phyloP scores from a whole-genome alignment of 495 filamentous ascomycete genomes.

The Aspergillus baeticus region DNA sequence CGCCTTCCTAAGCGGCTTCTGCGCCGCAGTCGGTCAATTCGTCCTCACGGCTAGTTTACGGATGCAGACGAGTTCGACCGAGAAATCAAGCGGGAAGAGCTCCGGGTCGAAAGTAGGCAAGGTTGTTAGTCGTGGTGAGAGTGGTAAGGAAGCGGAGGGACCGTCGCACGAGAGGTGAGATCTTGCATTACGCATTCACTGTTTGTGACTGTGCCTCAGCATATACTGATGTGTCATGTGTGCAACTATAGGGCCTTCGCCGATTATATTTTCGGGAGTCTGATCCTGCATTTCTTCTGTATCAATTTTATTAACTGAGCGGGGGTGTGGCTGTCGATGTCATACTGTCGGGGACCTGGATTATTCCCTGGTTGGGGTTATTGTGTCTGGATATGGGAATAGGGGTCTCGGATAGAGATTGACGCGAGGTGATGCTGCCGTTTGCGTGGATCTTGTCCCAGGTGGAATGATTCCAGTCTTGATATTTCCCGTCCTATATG shows the following conservation, averaged over 20 bases:
- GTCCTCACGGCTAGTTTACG: slow-evolving; percentile 87
- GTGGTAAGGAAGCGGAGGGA: slow-evolving; percentile 28
- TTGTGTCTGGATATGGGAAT: not conserved
- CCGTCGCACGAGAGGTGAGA: slow-evolving; percentile 51
- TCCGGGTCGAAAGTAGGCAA: slow-evolving; percentile 37
- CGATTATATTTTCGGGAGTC: slow-evolving; percentile 90
- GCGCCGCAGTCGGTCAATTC: slow-evolving; percentile 94
- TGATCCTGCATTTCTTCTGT: slow-evolving; percentile 98
- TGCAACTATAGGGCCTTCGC: slow-evolving; percentile 74
- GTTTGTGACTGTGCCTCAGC: not conserved
- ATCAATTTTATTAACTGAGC: slow-evolving; percentile 97
- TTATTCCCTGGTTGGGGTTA: not conserved
- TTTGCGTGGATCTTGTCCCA: not conserved
- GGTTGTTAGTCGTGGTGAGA: slow-evolving; percentile 27
- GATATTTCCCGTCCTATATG: not conserved
- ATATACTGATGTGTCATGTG: not conserved
- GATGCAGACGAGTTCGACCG: slow-evolving; percentile 71
- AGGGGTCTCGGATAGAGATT: not conserved
- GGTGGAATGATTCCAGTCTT: slow-evolving; percentile 5
- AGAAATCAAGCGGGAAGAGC: slow-evolving; percentile 14
- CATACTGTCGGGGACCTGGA: not conserved
- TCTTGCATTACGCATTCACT: not conserved
- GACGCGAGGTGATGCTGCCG: too few species aligned
- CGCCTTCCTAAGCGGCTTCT: slow-evolving; percentile 94
- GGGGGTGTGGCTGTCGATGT: too few species aligned